phyloP scores from a whole-genome alignment of 441 rosid species.

The Erysimum pusillum region DNA sequence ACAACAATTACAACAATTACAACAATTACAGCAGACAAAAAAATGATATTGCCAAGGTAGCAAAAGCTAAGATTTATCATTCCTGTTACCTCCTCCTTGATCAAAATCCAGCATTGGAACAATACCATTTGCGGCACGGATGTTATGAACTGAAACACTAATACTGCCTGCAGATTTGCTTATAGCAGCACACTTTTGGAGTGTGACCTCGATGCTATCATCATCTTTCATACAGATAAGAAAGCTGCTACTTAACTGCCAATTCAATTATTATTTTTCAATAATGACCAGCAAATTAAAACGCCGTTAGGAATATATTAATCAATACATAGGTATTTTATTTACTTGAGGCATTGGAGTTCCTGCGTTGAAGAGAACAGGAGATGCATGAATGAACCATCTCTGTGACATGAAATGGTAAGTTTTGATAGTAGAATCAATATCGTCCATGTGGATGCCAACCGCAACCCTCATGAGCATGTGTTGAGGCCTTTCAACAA shows the following conservation, averaged over 20 bases:
- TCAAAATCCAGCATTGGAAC: slow-evolving; percentile 92
- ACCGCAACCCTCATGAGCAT: slow-evolving; percentile 97
- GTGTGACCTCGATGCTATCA: slow-evolving; percentile 91
- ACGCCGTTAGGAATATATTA: too few species aligned
- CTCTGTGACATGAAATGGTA: slow-evolving; percentile 94
- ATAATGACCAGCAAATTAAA: too few species aligned
- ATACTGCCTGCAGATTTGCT: slow-evolving; percentile 98
- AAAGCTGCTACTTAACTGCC: slow-evolving; percentile 92
- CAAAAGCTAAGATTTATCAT: slow-evolving; percentile 52
- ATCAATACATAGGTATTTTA: neutral
- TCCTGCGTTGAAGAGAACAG: slow-evolving; percentile 90
- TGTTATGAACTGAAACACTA: slow-evolving; percentile 86
- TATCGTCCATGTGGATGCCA: slow-evolving; percentile 84
- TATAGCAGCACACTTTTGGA: slow-evolving; percentile 92
- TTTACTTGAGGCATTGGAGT: slow-evolving; percentile 90
- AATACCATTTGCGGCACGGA: slow-evolving; percentile 90
- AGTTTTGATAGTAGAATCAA: slow-evolving; percentile 77
- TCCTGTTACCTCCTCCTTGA: slow-evolving; percentile 98
- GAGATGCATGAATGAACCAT: slow-evolving; percentile 98
- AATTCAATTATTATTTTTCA: neutral
- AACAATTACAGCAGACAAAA: too few species aligned
- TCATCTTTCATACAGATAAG: slow-evolving; percentile 93
- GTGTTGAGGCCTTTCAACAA: slow-evolving; percentile 94
- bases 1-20: too few species aligned
- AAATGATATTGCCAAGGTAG: too few species aligned